phyloP scores from a whole-genome alignment of 2,329 filamentous ascomycete species.

The Aspergillus carbonarius region DNA sequence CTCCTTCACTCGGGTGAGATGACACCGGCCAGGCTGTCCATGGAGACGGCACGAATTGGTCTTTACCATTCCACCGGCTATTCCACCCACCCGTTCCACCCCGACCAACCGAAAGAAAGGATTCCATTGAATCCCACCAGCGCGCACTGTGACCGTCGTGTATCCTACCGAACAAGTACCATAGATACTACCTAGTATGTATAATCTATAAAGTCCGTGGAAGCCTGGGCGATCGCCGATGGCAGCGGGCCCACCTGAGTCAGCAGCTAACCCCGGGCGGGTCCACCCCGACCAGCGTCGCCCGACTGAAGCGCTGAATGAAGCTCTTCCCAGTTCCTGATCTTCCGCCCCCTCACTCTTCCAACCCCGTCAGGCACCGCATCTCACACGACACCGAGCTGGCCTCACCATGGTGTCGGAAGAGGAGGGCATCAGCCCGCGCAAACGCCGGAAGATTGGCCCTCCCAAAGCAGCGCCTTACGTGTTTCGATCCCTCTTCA shows the following conservation, averaged over 20 bases:
- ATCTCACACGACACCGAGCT: slow-evolving; percentile 19
- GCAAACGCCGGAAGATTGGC: slow-evolving; percentile 47
- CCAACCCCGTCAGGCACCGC: slow-evolving; percentile 7
- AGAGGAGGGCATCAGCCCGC: slow-evolving; percentile 45
- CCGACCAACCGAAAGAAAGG: no score
- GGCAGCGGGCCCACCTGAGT: slow-evolving; percentile 16
- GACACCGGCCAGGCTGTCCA: not conserved
- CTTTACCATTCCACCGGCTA: no score
- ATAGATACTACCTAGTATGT: not conserved
- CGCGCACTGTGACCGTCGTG: no score
- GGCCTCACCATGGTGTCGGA: slow-evolving; percentile 39
- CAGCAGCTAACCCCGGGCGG: slow-evolving; percentile 17
- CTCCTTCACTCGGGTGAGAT: not conserved
- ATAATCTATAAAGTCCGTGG: no score
- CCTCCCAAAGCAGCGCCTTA: slow-evolving; percentile 46
- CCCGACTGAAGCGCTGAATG: not conserved
- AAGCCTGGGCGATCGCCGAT: no score
- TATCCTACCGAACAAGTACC: no score
- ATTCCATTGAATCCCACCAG: no score
- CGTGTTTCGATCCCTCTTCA: slow-evolving; percentile 43
- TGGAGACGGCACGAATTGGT: not conserved
- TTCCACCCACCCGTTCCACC: no score
- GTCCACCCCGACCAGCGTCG: slow-evolving; percentile 8
- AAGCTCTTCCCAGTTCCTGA: slow-evolving; percentile 3
- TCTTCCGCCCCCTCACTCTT: not conserved